Conservation (phyloP, 2,329 filamentous ascomycete species). For the Tolypocladium endophyticum region DNA sequence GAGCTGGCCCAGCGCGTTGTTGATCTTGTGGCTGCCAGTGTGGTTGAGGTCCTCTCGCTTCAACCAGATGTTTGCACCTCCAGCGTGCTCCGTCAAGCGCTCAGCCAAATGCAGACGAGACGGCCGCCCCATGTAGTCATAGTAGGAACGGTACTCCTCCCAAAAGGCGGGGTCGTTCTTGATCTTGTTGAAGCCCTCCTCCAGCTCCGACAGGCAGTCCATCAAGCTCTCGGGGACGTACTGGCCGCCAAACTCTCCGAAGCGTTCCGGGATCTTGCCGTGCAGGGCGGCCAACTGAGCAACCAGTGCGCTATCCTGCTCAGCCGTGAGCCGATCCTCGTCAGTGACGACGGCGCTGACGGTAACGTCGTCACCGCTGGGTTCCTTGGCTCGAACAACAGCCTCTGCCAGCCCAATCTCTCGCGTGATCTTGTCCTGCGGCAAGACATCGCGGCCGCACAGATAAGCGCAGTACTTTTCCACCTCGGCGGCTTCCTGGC, state of each 20-base stretch:
- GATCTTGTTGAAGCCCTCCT: conserved; percentile 81
- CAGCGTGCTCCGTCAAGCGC: conserved; percentile 76
- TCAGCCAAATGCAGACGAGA: conserved; percentile 85
- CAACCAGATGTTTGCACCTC: conserved; percentile 92
- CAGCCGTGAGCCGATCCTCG: conserved; percentile 51
- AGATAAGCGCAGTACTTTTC: conserved; percentile 76
- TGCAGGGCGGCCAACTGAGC: conserved; percentile 80
- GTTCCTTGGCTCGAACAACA: conserved; percentile 40
- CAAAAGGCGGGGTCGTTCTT: conserved; percentile 86
- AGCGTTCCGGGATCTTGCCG: conserved; percentile 69
- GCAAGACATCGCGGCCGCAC: conserved; percentile 32
- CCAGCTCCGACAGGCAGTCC: conserved; percentile 87
- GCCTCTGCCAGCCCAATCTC: conserved; percentile 64
- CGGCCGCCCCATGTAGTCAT: conserved; percentile 93
- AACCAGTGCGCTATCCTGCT: conserved; percentile 51
- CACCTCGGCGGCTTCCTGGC: conserved; percentile 50
- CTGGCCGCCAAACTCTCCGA: conserved; percentile 93
- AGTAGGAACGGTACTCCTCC: conserved; percentile 93
- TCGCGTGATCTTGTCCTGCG: conserved; percentile 34
- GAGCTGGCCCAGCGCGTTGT: conserved; percentile 92
- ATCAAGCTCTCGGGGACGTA: conserved; percentile 97
- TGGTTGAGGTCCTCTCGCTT: conserved; percentile 98
- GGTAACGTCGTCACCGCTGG: conserved; percentile 31
- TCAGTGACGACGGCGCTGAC: conserved; percentile 53
- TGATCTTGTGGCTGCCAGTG: conserved; percentile 98